These are phyloP conservation scores for Tympanopsis confertula DNA, from an alignment of 2,329 filamentous ascomycete genomes.

Conservation along the genomic window DNA sequence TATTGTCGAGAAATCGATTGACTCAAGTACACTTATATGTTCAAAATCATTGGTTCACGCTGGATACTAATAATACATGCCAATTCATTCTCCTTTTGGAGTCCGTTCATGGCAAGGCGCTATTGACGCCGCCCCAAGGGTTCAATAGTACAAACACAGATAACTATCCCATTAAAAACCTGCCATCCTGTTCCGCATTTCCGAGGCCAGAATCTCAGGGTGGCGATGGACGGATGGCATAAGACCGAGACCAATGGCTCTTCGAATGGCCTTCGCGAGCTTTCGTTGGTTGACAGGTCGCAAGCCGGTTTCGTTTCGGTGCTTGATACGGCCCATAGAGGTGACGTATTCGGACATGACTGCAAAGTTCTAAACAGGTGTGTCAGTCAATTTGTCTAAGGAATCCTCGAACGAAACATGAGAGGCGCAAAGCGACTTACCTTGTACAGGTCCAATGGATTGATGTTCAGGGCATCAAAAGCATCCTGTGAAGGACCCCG, in stretches of 20 bases:
- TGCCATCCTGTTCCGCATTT: no score
- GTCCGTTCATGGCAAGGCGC: no score
- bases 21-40: no score
- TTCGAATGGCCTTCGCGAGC: slow-evolving; percentile 82
- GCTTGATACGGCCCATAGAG: slow-evolving; percentile 72
- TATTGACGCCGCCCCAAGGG: no score
- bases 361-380: slow-evolving; percentile 64
- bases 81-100: no score
- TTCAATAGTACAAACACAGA: no score
- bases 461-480: slow-evolving; percentile 68
- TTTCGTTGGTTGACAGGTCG: slow-evolving; percentile 83
- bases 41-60: no score
- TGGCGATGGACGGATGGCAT: slow-evolving; percentile 87
- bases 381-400: neutral
- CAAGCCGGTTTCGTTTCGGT: slow-evolving; percentile 64
- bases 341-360: slow-evolving; percentile 85
- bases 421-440: slow-evolving; percentile 32
- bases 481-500: slow-evolving; percentile 46
- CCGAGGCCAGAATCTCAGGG: slow-evolving; percentile 58
- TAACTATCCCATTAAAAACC: no score
- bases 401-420: neutral
- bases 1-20: no score
- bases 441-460: slow-evolving; percentile 78
- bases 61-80: no score
- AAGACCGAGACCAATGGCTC: slow-evolving; percentile 78